phyloP scores from a whole-genome alignment of 306 rosid species.

The Vicia villosa region DNA sequence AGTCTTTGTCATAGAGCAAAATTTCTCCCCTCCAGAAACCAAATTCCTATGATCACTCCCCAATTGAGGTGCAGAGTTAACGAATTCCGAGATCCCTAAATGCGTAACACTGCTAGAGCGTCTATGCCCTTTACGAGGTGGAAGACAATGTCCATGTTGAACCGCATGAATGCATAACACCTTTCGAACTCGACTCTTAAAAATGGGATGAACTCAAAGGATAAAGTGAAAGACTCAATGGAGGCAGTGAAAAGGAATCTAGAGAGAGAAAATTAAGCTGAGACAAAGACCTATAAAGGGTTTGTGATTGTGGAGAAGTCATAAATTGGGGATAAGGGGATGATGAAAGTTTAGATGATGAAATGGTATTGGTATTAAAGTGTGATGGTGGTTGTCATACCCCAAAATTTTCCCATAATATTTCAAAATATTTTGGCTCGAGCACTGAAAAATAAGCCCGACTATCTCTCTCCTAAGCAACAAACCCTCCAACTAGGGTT shows the following conservation, averaged over 20 bases:
- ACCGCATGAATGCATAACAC: conserved; percentile 48
- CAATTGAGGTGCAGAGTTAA: conserved; percentile 57
- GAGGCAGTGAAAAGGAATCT: conserved; percentile 69
- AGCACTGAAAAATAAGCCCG: too few relatives aligned
- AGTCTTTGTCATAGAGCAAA: too few relatives aligned
- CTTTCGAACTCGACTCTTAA: conserved; percentile 46
- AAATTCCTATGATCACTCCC: conserved; percentile 41
- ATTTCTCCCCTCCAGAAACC: conserved; percentile 47
- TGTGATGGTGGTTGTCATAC: conserved; percentile 70
- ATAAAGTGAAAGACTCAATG: conserved; percentile 63
- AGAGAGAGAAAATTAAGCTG: conserved; percentile 62
- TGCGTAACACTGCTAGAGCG: conserved; percentile 80
- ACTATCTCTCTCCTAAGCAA: too few relatives aligned
- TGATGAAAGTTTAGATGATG: conserved; percentile 39
- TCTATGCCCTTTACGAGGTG: conserved; percentile 81
- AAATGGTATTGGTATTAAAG: conserved; percentile 30
- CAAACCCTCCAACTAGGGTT: too few relatives aligned
- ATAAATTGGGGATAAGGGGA: conserved; percentile 46
- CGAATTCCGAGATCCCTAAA: conserved; percentile 60
- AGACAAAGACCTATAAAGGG: conserved; percentile 71
- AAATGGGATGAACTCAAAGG: conserved; percentile 40
- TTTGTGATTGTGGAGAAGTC: conserved; percentile 45
- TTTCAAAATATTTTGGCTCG: too few relatives aligned
- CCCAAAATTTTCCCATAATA: too few relatives aligned
- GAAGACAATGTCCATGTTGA: conserved; percentile 63